Percentiles rank a stretch among this genome's conserved stretches.
phyloP scores from a whole-genome alignment of 345 rosid species.

The Melaleuca alternifolia region DNA sequence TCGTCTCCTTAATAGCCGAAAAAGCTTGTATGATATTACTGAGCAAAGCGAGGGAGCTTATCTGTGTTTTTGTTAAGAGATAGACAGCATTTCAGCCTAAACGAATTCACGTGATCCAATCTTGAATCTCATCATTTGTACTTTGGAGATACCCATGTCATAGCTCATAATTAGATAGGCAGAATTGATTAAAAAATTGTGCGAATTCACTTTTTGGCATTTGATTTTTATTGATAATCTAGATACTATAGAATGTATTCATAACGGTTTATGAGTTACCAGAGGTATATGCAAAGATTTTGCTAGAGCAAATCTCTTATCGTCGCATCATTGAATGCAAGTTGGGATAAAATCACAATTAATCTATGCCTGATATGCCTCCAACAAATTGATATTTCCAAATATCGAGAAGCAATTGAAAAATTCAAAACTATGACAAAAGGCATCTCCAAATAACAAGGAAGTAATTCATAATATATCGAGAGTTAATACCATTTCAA shows the following conservation, averaged over 20 bases:
- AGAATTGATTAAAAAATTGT: neutral
- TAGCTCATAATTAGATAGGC: neutral
- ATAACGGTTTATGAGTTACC: neutral
- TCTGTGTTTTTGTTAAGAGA: neutral
- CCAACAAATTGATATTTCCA: accelerated
- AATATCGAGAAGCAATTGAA: neutral
- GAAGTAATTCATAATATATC: neutral
- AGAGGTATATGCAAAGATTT: too few relatives aligned
- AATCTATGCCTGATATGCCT: neutral
- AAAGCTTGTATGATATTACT: neutral
- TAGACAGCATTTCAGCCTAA: neutral
- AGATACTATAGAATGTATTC: neutral
- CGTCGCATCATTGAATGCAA: neutral
- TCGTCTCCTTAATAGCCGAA: neutral
- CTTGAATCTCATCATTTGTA: neutral
- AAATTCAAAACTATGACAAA: neutral
- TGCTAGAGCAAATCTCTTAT: neutral
- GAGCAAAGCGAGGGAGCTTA: neutral
- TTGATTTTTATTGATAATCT: neutral
- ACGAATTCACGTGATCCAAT: neutral
- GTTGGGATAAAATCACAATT: neutral
- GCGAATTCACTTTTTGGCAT: neutral
- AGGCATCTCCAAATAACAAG: accelerated
- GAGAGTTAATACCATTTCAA: neutral
- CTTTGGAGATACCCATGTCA: neutral